Base-by-base conservation (phyloP, 805 yeast species). In the Candida germanica region DNA sequence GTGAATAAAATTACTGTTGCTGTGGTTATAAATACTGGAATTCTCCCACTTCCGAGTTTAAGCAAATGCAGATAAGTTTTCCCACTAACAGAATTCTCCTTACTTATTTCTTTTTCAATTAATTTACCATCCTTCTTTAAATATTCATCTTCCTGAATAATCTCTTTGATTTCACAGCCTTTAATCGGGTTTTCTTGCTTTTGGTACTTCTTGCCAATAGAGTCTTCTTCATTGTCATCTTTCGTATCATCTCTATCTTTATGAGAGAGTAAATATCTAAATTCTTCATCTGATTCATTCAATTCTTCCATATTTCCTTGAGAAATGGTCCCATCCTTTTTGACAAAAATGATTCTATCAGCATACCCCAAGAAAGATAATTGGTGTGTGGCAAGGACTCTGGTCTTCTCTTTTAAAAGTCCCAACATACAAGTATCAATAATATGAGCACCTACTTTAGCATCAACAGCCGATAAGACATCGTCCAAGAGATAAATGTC, bases 391-490 rank as follows among this genome's bases (percentile, higher is more conserved):
- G 64, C 67, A 19, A 61, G 50, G 11, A 61, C 41, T 37, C 65
- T 48, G 1, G 67, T 61, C 31, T 50, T 59, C n/a, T 44, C 51
- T 17, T 48, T 49, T 15, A 60, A 38, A n/a, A 55, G 31, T 10
- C 57, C 63, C 29, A 50, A 26, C 5, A 59, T 26, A 44, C 64
- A 57, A 23, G 49, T 42, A 6, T 54, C 46, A 58, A 59, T 51
- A n/a, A 61, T 59, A 39, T 59, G 64, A 35, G 49, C 54, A 29
- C 66, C 66, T 8, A 61, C 65, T 40, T 56, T 51, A 5, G 66
- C 63, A 49, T 61, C 66, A 19, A 61, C 66, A 3, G 66, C 66
- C 26, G 59, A 51, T 27, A 60, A 49, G 8, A 60, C 66, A 43
- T 59, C 66, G 46, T 59, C 64, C 38, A 58, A 33, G 10, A 61